Base-by-base conservation (phyloP, 805 yeast species). In the Cyberlindnera lachancei region DNA sequence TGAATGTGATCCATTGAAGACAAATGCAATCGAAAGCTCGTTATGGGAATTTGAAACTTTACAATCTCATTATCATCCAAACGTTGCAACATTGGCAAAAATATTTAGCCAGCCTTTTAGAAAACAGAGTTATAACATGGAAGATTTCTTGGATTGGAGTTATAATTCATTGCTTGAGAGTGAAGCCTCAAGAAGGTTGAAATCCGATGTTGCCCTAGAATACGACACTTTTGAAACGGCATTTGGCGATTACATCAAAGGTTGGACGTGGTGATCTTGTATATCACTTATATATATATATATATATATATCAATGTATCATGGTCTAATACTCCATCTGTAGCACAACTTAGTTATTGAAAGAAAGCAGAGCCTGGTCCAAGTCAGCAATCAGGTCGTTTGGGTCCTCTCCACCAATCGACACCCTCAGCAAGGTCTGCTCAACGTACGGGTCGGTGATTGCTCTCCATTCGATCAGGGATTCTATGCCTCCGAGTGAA, bases 91-190 rank as follows among this genome's bases (percentile, higher is more conserved):
- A 0, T 64, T 92, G 46, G 96, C 96, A 13, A 79, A 76, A 52
- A 83, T 92, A 19, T 82, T 84, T 52, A 69, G 77, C 14, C 96
- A 92, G 58, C 96, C 96, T 4, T 90, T 87, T 62, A 73, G 79
- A 51, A 92, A 92, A 55, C 77, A 81, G 35, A 73, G 73, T 46
- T 92, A 92, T 55, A 83, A 83, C 54, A 66, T 92, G 67, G 98
- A 92, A 54, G 97, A 92, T 53, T 92, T 92, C 63, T 59, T 92
- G 48, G 95, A 88, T 56, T 90, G 95, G 85, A 76, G 79, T 36
- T 92, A 88, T 53, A 64, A 68, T 22, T 63, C 81, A 46, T 55
- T 83, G 33, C 46, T 80, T 37, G 76, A 71, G 18, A 73, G 76
- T 49, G 94, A 83, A 53, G 57, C 65, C 29, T 65, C 65, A 18